Base-by-base conservation (phyloP, 2,329 filamentous ascomycete genomes). In the Lasiodiplodia citricola region DNA sequence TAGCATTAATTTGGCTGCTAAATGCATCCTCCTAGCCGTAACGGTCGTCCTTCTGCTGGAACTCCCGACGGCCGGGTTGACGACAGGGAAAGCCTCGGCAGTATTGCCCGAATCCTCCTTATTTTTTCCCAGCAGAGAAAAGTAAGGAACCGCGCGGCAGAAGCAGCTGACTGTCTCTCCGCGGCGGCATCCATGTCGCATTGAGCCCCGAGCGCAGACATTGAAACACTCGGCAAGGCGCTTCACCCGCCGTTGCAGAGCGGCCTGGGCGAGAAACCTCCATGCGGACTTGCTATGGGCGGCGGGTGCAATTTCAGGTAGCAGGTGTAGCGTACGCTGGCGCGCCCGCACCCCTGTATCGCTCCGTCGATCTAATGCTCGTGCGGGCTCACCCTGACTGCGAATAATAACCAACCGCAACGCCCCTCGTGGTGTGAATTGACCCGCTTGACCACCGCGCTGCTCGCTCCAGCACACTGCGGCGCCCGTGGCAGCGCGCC, bases 401-500 rank as follows among this genome's bases (percentile, higher is more conserved):
- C 63, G 63, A 66, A 66, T 55, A 55, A 55, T 55, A 64, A n/a
- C 23, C 41, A 50, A 63, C 38, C 38, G 28, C 47, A 52, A 51
- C 47, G 44, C 47, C 60, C 60, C 60, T 52, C 47, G 44, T 21
- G 25, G 54, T 23, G 50, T 54, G 65, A 47, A 58, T 67, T 58
- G 52, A 41, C 64, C 64, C 51, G 38, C 23, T 28, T 66, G 63
- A 47, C 63, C 51, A 56, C 63, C 35, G 52, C 50, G 35, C 51
- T 44, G 62, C 47, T 55, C 31, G n/a, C 31, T 18, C 55, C 35
- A 57, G 62, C 60, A 21, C 35, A 18, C 47, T 55, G 62, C 47
- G 25, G 51, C 47, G 55, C 60, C 47, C 23, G 60, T 64, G 28
- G 60, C 60, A 64, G 60, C 60, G 58, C 44, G 60, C n/a, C 60